Evolutionary conservation across 164 flowering plant genomes (phyloP), one percentile per base, ranked within the genome.

Genomic region (Tetracentron sinense): DNA sequence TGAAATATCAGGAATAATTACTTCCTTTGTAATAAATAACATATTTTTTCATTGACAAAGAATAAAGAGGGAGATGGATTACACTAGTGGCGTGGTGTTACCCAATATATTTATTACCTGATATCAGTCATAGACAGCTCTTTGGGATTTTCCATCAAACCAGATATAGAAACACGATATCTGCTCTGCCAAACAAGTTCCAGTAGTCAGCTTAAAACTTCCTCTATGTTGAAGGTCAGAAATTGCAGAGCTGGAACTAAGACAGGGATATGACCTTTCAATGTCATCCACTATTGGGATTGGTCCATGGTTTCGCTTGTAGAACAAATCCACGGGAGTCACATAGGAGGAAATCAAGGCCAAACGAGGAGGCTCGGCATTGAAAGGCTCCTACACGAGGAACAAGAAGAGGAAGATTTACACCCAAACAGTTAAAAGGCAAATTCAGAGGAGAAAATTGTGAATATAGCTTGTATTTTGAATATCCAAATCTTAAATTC

Each of bases 231-330:
- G 21, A n/a, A 35, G 22, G n/a, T 12, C 44, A 55, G 64, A 56
- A 8, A 51, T 42, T 19, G 7, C 1, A 49, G 50, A 5, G n/a
- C 46, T 12, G 28, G 21, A 30, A 57, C 29, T 30, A 58, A 51
- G 29, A 53, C 8, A 61, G 22, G 28, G 44, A 1, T 54, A 61
- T 50, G 20, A 91, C 99, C 90, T 88, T 58, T 89, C 84, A 19
- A 91, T 69, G 68, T 95, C 97, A 69, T 95, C 97, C 51, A 89
- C 92, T 6, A 88, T 38, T 1, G 97, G 99, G 47, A 94, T 88
- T 22, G 99, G 99, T 10, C 99, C 99, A 79, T 95, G 99, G 64
- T 89, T 95, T 74, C 99, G 84, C 84, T 95, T 95, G 81, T 89
- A 92, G 78, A 92, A 95, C 57, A 85, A 79, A 75, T 91, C 96